Evolutionary conservation across 1,139 yeast species (phyloP).

Genomic region (Barnettozyma hawaiiensis): DNA sequence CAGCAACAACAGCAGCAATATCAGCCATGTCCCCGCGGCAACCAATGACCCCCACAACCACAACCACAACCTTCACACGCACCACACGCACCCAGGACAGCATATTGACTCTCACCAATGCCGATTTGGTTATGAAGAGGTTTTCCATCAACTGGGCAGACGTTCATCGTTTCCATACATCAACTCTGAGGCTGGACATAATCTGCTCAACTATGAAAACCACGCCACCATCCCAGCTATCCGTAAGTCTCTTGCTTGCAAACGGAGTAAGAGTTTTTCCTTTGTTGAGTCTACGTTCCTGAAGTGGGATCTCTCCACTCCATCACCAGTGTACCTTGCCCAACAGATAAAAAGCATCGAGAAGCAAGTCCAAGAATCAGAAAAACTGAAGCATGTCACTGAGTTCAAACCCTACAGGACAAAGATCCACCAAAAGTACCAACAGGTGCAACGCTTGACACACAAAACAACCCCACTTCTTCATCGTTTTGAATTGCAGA

Average conservation of each 20-base stretch:
- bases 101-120: background rate
- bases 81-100: background rate
- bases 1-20: too few relatives aligned
- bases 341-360: constrained; percentile 28
- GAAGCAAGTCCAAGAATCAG: constrained; percentile 16
- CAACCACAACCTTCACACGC: too few relatives aligned
- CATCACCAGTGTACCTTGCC: constrained; percentile 26
- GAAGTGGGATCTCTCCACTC: constrained; percentile 26
- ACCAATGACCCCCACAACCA: too few relatives aligned
- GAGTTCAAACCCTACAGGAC: constrained; percentile 5
- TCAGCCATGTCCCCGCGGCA: too few relatives aligned
- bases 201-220: constrained; percentile 25
- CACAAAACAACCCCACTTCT: constrained; percentile 33
- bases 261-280: constrained; percentile 40
- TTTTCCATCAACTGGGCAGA: constrained; percentile 32
- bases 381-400: constrained; percentile 1
- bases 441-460: constrained; percentile 26
- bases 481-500: constrained; percentile 30
- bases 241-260: constrained; percentile 7
- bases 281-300: constrained; percentile 36
- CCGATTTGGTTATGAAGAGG: constrained; percentile 14
- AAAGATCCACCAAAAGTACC: constrained; percentile 12
- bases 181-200: constrained; percentile 31
- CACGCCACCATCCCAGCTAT: constrained; percentile 11
- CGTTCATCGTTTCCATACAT: constrained; percentile 42